Evolutionary conservation across 1,284 basidiomycete species (phyloP).

Genomic region (Sutorius eximius): DNA sequence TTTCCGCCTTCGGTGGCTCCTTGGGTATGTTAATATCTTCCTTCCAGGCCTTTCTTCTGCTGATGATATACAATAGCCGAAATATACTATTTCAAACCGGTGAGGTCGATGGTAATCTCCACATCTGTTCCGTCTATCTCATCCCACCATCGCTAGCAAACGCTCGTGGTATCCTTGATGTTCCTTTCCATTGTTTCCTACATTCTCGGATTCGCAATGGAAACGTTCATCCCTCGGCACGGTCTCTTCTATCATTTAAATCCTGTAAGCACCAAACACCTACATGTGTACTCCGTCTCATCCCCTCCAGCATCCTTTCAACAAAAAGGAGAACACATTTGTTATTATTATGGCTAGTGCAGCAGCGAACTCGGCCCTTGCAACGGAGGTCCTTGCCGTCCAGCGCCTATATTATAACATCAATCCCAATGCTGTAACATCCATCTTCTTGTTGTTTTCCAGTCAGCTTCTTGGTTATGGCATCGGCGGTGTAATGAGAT

Average conservation of each 20-base stretch:
- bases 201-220: conserved; percentile 42
- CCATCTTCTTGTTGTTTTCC: conserved; percentile 58
- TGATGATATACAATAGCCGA: conserved; percentile 35
- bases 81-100: conserved; percentile 66
- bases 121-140: neutral
- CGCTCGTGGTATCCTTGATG: conserved; percentile 47
- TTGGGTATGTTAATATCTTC: conserved; percentile 30
- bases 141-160: conserved; percentile 37
- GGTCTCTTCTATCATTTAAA: conserved; percentile 56
- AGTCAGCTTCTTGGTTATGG: conserved; percentile 63
- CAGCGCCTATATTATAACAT: conserved; percentile 58
- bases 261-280: conserved; percentile 39
- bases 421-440: conserved; percentile 50
- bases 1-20: conserved; percentile 61
- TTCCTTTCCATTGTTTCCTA: conserved; percentile 52
- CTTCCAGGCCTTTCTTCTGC: neutral
- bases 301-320: conserved; percentile 39
- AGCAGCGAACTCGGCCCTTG: conserved; percentile 62
- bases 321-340: conserved; percentile 57
- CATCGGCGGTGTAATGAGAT: conserved; percentile 60
- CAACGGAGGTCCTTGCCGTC: conserved; percentile 65
- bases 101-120: conserved; percentile 1
- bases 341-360: conserved; percentile 71
- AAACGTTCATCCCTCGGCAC: conserved; percentile 46
- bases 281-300: conserved; percentile 18